Evolutionary conservation across 139 green algal genomes (phyloP).

Genomic region (Trebouxia sp.): DNA sequence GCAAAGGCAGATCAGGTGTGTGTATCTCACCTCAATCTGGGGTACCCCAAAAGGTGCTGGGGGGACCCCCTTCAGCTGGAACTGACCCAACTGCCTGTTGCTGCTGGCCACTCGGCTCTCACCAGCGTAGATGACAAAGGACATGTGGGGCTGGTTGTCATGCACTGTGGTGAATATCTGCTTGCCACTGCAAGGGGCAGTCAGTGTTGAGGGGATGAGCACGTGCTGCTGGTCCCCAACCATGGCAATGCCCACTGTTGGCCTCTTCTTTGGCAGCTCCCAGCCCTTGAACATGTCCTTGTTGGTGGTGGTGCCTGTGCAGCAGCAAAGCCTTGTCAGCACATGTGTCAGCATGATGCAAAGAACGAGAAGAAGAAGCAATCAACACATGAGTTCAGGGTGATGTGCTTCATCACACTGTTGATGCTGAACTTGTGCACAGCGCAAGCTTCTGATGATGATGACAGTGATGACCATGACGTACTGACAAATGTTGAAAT

Average conservation of each 20-base stretch:
- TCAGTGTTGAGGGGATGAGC: constrained; percentile 51
- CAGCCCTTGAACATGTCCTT: constrained; percentile 62
- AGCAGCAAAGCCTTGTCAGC: too few relatives aligned
- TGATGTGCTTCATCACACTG: too few relatives aligned
- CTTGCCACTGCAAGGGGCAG: constrained; percentile 39
- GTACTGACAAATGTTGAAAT: too few relatives aligned
- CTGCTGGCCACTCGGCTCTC: constrained; percentile 47
- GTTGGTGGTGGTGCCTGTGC: constrained; percentile 55
- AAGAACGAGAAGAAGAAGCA: too few relatives aligned
- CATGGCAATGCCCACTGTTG: constrained; percentile 59
- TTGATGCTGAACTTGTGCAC: too few relatives aligned
- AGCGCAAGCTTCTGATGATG: too few relatives aligned
- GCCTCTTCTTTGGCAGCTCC: constrained; percentile 53
- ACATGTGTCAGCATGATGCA: too few relatives aligned
- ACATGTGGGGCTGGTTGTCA: constrained; percentile 60
- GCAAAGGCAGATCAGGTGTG: background rate
- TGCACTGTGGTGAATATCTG: constrained; percentile 67
- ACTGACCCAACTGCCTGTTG: constrained; percentile 64
- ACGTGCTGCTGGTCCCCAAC: constrained; percentile 49
- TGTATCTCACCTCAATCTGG: constrained; percentile 41
- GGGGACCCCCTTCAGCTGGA: constrained; percentile 61
- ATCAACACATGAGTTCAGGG: too few relatives aligned
- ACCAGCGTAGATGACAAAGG: constrained; percentile 60
- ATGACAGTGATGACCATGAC: too few relatives aligned
- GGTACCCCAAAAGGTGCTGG: constrained; percentile 32